Percentiles rank a stretch among this genome's conserved stretches.
These are phyloP conservation scores for Chaetomium strumarium DNA, from an alignment of 2,329 filamentous ascomycete species.

Conservation along the genomic window DNA sequence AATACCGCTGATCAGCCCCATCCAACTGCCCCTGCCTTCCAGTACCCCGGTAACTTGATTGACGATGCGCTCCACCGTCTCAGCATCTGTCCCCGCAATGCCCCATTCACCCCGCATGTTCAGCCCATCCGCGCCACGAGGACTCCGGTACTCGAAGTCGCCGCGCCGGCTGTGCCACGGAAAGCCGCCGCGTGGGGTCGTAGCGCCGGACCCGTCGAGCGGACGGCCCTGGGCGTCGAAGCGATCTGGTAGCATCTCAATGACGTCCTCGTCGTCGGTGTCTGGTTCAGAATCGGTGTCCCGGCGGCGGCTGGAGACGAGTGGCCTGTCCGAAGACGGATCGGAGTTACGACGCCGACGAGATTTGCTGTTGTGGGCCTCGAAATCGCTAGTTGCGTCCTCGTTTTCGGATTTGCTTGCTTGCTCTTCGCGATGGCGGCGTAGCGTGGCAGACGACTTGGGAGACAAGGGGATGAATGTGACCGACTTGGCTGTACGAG, in stretches of 20 bases:
- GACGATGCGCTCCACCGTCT: conserved; percentile 36
- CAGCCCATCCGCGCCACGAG: conserved; percentile 25
- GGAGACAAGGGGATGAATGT: conserved; percentile 46
- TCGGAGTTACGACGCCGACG: conserved; percentile 32
- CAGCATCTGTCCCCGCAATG: conserved; percentile 38
- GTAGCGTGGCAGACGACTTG: conserved; percentile 42
- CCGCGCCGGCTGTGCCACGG: conserved; percentile 36
- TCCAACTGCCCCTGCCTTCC: conserved; percentile 26
- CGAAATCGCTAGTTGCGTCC: conserved; percentile 2
- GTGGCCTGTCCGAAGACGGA: conserved; percentile 30
- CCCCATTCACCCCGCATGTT: conserved; percentile 40
- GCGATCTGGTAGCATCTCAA: conserved; percentile 42
- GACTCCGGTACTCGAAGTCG: conserved; percentile 36
- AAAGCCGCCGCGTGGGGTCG: background rate
- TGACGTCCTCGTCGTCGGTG: conserved; percentile 31
- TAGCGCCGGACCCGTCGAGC: conserved; percentile 26
- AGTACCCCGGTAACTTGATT: conserved; percentile 28
- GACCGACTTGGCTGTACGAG: conserved; percentile 35
- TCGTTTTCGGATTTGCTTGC: conserved; percentile 16
- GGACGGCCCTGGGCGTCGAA: conserved; percentile 42
- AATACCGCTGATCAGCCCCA: conserved; percentile 28
- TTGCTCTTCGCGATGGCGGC: conserved; percentile 35
- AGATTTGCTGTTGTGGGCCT: conserved; percentile 5
- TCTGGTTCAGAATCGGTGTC: conserved; percentile 14
- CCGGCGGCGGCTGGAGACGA: conserved; percentile 23